A percentile compares a stretch with the other conserved stretches of the same genome.
Evolutionary conservation across 495 filamentous ascomycete species (phyloP).

Genomic region (Podospora anserina): DNA sequence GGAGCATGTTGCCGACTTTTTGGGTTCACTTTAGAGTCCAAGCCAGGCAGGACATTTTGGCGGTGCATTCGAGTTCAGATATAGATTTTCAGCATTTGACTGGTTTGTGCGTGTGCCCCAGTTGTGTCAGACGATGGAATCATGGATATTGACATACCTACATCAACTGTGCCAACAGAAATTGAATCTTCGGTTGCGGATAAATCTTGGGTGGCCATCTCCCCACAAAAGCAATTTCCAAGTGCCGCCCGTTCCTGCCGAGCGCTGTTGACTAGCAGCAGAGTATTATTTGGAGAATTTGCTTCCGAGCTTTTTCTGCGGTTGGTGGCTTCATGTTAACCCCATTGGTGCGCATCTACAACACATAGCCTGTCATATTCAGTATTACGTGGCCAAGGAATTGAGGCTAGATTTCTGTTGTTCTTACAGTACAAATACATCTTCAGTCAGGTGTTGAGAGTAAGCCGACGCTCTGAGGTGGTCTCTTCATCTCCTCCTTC

Average conservation of each 20-base stretch:
- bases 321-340: background rate
- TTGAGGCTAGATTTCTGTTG: background rate
- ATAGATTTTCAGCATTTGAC: background rate
- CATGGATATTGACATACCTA: background rate
- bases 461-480: background rate
- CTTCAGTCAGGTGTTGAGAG: background rate
- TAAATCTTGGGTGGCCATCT: background rate
- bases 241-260: slow-evolving; percentile 2
- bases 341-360: background rate
- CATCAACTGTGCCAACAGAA: background rate
- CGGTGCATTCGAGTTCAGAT: background rate
- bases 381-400: background rate
- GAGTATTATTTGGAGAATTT: background rate
- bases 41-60: background rate
- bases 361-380: background rate
- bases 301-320: background rate
- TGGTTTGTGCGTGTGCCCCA: background rate
- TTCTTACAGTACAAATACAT: background rate
- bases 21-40: background rate
- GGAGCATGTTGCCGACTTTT: background rate
- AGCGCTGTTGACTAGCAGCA: background rate
- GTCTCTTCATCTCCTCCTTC: background rate
- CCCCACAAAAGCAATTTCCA: background rate
- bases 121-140: background rate
- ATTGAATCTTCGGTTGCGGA: background rate